Evolutionary conservation across 495 filamentous ascomycete genomes (phyloP), one percentile per base, ranked within the genome.

Genomic region (Aspergillus diversus): DNA sequence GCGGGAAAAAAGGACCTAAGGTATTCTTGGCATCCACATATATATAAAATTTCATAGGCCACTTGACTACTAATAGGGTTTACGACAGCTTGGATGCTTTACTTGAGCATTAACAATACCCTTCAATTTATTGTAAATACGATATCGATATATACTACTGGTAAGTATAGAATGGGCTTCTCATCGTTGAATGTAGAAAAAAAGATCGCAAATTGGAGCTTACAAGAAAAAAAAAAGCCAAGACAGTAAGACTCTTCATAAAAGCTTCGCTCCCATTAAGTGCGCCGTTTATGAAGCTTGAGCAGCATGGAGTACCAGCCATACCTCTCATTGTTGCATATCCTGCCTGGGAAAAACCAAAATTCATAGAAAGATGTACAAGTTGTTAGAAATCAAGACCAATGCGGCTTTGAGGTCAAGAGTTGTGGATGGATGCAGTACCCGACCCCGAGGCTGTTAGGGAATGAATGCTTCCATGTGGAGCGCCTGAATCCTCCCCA

Each of bases 401-500:
- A 27, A 27, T 27, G 21, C 21, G 21, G 21, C 21, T 27, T 27
- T 27, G 21, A 32, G 12, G 8, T 59, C 54, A 68, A 32, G 27
- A 64, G 27, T 66, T 76, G 32, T 55, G 60, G 33, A 74, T 66
- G 3, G 77, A 77, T 15, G 66, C 71, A 13, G 74, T 53, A 11
- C 68, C 66, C 27, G 77, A 78, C 0, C 71, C 73, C 0, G 77
- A 78, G 27, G 77, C 75, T 16, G 75, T 66, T 63, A 68, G 65
- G 8, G 75, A 77, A 64, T 78, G 76, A 52, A 76, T 77, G 53
- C 74, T 77, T 0, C 68, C 71, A 0, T 71, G 63, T 3, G 70
- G 70, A 33, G 68, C 74, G 37, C 47, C 70, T 33, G 59, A 55
- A 35, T 59, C 54, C 16, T 76, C 71, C 15, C 72, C 71, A 46